These are phyloP conservation scores for Hanseniaspora occidentalis DNA, from an alignment of 805 yeast genomes.

Conservation along the genomic window DNA sequence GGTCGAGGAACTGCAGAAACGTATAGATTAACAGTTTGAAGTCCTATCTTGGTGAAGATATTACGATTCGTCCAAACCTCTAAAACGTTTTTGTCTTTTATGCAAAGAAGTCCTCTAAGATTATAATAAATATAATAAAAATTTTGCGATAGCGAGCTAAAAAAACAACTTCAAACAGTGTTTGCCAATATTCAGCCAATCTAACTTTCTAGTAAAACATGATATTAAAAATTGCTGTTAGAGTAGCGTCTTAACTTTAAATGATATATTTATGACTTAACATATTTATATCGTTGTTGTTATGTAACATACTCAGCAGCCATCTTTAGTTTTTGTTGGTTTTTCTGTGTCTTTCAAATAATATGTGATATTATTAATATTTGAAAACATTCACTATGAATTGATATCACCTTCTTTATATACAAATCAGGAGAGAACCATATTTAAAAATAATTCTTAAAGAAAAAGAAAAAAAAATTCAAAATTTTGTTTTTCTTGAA, in stretches of 20 bases:
- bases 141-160: no score
- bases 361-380: no score
- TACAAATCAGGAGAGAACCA: no score
- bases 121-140: no score
- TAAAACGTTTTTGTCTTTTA: slow-evolving; percentile 5
- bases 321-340: slow-evolving; percentile 13
- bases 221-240: no score
- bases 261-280: background rate
- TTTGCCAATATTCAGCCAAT: no score
- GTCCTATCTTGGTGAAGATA: background rate
- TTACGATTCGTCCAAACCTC: slow-evolving; percentile 1
- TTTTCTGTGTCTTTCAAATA: background rate
- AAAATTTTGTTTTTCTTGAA: background rate
- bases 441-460: no score
- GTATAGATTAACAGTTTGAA: slow-evolving; percentile 9
- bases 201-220: no score
- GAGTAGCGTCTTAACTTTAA: no score
- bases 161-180: no score
- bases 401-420: no score
- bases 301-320: slow-evolving; percentile 30
- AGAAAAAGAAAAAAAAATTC: background rate
- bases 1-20: slow-evolving; percentile 26
- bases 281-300: background rate
- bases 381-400: no score
- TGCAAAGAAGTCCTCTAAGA: background rate